A percentile compares a stretch with the other conserved stretches of the same genome.
Conservation (phyloP, 108 stramenopile species). For the Cyclotella baltica region DNA sequence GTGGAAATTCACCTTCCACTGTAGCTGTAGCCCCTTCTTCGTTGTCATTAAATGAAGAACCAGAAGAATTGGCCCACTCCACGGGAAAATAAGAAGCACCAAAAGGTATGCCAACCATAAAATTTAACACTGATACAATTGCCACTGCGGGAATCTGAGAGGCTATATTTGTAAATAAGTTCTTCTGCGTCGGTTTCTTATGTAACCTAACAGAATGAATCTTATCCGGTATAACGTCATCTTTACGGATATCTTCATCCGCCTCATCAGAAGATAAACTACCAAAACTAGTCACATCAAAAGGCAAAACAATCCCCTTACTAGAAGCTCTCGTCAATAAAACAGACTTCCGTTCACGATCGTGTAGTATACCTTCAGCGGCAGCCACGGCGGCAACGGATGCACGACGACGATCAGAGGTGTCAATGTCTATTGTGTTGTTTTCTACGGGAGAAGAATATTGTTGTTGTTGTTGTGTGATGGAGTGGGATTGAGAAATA, state of each 20-base stretch:
- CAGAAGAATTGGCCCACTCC: slow-evolving; percentile 57
- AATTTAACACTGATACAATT: slow-evolving; percentile 59
- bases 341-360: not conserved
- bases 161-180: slow-evolving; percentile 35
- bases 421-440: slow-evolving; percentile 1
- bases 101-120: slow-evolving; percentile 83
- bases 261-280: not conserved
- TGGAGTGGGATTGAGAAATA: not conserved
- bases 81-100: slow-evolving; percentile 81
- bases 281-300: not conserved
- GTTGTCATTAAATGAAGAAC: not conserved
- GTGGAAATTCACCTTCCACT: slow-evolving; percentile 39
- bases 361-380: not conserved
- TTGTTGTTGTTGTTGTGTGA: not conserved
- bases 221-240: not conserved
- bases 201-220: no score
- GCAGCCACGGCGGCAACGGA: slow-evolving; percentile 6
- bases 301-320: not conserved
- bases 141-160: slow-evolving; percentile 62
- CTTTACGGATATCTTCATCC: not conserved
- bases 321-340: not conserved
- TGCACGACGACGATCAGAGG: not conserved
- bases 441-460: not conserved
- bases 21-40: not conserved
- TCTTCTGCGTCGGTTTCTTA: not conserved